Evolutionary conservation across 2,329 filamentous ascomycete species (phyloP).

Genomic region (Mycosphaerella sp.): DNA sequence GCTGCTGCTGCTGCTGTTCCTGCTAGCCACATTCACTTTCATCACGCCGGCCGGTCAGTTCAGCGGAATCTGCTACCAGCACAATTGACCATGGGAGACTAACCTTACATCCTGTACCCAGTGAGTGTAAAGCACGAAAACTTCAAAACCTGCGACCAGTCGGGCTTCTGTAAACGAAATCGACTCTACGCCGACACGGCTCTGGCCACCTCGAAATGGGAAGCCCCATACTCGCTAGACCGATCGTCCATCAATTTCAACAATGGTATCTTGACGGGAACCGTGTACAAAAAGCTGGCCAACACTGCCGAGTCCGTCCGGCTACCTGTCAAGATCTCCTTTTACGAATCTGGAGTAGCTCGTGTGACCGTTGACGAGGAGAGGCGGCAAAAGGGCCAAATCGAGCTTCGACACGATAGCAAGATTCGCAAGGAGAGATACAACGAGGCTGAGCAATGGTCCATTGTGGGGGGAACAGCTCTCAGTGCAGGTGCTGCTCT

Average conservation of each 20-base stretch:
- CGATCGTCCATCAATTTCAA: slow-evolving; percentile 67
- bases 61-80: neutral
- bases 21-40: slow-evolving; percentile 55
- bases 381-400: slow-evolving; percentile 78
- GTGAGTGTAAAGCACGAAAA: slow-evolving; percentile 88
- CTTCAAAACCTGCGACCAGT: slow-evolving; percentile 94
- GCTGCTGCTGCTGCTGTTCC: slow-evolving; percentile 50
- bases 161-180: slow-evolving; percentile 95
- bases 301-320: slow-evolving; percentile 62
- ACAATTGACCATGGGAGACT: no score
- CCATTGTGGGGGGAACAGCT: slow-evolving; percentile 73
- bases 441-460: slow-evolving; percentile 83
- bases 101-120: slow-evolving; percentile 34
- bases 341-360: slow-evolving; percentile 82
- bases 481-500: slow-evolving; percentile 66
- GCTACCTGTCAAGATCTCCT: slow-evolving; percentile 77
- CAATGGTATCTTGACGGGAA: slow-evolving; percentile 71
- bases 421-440: slow-evolving; percentile 85
- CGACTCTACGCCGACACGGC: slow-evolving; percentile 79
- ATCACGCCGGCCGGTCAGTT: slow-evolving; percentile 60
- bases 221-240: slow-evolving; percentile 72
- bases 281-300: slow-evolving; percentile 72
- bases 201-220: slow-evolving; percentile 61
- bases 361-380: slow-evolving; percentile 89
- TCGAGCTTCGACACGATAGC: slow-evolving; percentile 79